Conservation (phyloP, 495 filamentous ascomycete genomes). For the Neurospora sp. region DNA sequence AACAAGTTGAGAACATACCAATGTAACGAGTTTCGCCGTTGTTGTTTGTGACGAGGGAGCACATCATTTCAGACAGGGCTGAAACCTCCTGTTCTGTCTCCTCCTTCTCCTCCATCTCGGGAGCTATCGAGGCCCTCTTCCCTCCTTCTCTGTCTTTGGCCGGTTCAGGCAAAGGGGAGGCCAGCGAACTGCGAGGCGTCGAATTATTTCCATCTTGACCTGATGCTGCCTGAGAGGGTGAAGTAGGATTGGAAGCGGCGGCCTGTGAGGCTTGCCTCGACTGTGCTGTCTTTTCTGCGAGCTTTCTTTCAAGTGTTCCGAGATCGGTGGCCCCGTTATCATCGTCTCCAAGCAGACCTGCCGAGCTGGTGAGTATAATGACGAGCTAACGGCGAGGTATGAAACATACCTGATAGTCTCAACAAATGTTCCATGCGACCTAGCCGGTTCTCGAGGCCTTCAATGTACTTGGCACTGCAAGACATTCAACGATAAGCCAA, state of each 20-base stretch:
- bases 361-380: conserved; percentile 8
- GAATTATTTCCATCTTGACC: conserved; percentile 40
- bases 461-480: conserved; percentile 88
- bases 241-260: conserved; percentile 31
- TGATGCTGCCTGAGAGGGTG: conserved; percentile 33
- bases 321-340: conserved; percentile 83
- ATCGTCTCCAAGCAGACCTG: conserved; percentile 68
- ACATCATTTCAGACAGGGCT: conserved; percentile 96
- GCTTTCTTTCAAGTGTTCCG: conserved; percentile 71
- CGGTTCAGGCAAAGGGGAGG: conserved; percentile 45
- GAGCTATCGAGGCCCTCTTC: conserved; percentile 23
- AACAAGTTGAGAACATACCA: conserved; percentile 44
- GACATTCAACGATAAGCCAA: conserved; percentile 14
- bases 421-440: conserved; percentile 89
- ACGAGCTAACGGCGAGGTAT: not conserved
- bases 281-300: conserved; percentile 53
- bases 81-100: conserved; percentile 89
- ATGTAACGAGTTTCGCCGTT: conserved; percentile 94
- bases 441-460: conserved; percentile 89
- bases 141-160: conserved; percentile 36
- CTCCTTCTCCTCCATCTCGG: conserved; percentile 28
- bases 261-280: conserved; percentile 35
- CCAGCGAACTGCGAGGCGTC: conserved; percentile 48
- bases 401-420: conserved; percentile 57
- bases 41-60: conserved; percentile 95